A percentile compares a stretch with the other conserved stretches of the same genome.
Conservation (phyloP, 2,329 filamentous ascomycete genomes). For the Clonostachys byssicola region DNA sequence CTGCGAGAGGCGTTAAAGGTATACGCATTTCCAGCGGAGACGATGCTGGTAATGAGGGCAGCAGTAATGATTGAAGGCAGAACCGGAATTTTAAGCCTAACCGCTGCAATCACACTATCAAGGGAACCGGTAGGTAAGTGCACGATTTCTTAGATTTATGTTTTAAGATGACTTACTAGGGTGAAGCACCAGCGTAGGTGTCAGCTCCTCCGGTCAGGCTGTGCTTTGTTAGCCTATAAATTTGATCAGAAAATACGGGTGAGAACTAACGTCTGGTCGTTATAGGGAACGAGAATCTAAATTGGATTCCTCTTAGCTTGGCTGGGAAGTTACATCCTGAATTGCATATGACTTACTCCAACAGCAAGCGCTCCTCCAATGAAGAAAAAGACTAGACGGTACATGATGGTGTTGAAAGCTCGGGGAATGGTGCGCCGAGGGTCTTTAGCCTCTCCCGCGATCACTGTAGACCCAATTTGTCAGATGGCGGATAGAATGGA, state of each 20-base stretch:
- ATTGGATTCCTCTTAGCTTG: background rate
- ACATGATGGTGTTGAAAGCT: conserved; percentile 72
- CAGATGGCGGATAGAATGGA: background rate
- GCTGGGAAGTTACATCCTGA: background rate
- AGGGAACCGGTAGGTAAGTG: background rate
- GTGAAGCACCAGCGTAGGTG: conserved; percentile 17
- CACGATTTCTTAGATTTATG: no score
- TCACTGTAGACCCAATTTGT: conserved; percentile 21
- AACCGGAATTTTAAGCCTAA: conserved; percentile 25
- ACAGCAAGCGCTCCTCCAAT: conserved; percentile 60
- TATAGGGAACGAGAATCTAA: background rate
- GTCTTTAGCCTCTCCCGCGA: conserved; percentile 53
- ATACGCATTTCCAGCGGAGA: conserved; percentile 32
- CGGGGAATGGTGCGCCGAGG: conserved; percentile 14
- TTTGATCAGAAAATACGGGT: background rate
- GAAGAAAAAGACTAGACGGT: conserved; percentile 64
- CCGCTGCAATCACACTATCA: conserved; percentile 25
- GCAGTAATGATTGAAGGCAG: conserved; percentile 33
- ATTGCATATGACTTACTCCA: conserved; percentile 20
- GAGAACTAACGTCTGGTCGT: background rate
- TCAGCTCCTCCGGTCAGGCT: background rate
- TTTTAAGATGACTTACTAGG: background rate
- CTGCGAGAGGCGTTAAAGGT: conserved; percentile 21
- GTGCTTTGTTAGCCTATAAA: background rate
- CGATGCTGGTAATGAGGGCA: conserved; percentile 32